Conservation (phyloP, 805 yeast genomes). For the Candida ipomoeae region DNA sequence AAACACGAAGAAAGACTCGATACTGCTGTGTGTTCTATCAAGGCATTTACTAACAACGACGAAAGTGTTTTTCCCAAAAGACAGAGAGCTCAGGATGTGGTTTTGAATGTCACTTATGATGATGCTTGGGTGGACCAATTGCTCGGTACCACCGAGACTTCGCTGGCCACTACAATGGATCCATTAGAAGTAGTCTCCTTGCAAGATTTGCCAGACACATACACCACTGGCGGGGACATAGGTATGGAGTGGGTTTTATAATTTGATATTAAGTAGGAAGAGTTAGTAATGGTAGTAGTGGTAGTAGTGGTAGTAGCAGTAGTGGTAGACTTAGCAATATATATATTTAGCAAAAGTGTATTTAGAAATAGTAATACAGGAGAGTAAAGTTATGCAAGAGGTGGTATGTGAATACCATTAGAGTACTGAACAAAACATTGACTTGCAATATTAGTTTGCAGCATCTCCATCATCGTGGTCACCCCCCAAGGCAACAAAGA, state of each 20-base stretch:
- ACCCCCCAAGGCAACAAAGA: slow-evolving; percentile 54
- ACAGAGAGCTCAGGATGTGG: neutral
- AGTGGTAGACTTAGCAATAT: neutral
- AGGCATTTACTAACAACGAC: neutral
- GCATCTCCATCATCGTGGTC: slow-evolving; percentile 27
- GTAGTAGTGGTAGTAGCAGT: no score
- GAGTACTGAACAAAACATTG: slow-evolving; percentile 2
- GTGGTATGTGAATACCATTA: slow-evolving; percentile 2
- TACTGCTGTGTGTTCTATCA: neutral
- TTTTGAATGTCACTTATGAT: slow-evolving; percentile 10
- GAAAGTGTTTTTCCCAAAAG: neutral
- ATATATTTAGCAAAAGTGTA: slow-evolving; percentile 1
- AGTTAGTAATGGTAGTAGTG: no score
- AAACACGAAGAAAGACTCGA: neutral
- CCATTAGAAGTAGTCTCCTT: neutral
- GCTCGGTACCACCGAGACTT: slow-evolving; percentile 1
- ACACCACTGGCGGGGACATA: slow-evolving; percentile 2
- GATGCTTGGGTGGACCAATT: slow-evolving; percentile 8
- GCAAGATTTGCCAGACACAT: neutral
- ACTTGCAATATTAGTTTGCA: slow-evolving; percentile 10
- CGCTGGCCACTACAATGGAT: neutral
- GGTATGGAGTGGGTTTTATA: neutral
- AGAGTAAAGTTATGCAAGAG: slow-evolving; percentile 9
- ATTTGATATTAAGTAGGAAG: no score
- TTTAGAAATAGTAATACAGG: slow-evolving; percentile 14